Base-by-base conservation (phyloP, 306 rosid genomes). In the Trichosanthes cucumerina region DNA sequence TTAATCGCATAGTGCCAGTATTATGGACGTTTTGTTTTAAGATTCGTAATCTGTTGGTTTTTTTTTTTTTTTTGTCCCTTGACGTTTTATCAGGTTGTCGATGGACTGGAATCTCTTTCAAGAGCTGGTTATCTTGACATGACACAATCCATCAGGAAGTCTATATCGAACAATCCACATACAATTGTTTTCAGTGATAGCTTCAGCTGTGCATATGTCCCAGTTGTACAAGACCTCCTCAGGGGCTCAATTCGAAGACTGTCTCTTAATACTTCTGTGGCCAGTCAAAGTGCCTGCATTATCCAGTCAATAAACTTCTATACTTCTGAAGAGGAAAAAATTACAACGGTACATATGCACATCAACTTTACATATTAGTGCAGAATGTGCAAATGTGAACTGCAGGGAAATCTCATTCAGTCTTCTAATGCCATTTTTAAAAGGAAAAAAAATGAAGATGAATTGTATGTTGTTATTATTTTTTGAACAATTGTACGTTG, bases 281-380 rank as follows among this genome's bases (percentile, higher is more conserved):
- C 86, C 80, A 82, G 93, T 91, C 87, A 62, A 87, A 86, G 98
- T 87, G 91, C 95, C 66, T 87, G 91, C 86, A 85, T 88, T 85
- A 63, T 84, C 80, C 94, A 91, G 83, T 88, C 90, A 49, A 89
- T 86, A 58, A 75, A 79, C 78, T 84, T 80, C 50, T 82, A 84
- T 54, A 15, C 80, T 39, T 81, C 87, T 19, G 86, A 82, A 71
- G 83, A 86, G 75, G 89, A 84, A 78, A 90, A 79, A 81, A 69
- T 63, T 63, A 24, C 76, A 12, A 79, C 88, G 96, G 98, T 93
- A 86, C 69, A 69, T 60, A 24, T 57, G 50, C 53, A 47, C 18
- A 78, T 33, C 34, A 71, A 24, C 38, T 71, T 71, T 31, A 43
- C 23, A 28, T 54, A 64, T 16, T 16, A 44, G 76, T 66, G 31